Percentiles rank a stretch among this genome's conserved stretches.
phyloP scores from a whole-genome alignment of 179 eudicot genomes.

The Heliamphora pulchella region DNA sequence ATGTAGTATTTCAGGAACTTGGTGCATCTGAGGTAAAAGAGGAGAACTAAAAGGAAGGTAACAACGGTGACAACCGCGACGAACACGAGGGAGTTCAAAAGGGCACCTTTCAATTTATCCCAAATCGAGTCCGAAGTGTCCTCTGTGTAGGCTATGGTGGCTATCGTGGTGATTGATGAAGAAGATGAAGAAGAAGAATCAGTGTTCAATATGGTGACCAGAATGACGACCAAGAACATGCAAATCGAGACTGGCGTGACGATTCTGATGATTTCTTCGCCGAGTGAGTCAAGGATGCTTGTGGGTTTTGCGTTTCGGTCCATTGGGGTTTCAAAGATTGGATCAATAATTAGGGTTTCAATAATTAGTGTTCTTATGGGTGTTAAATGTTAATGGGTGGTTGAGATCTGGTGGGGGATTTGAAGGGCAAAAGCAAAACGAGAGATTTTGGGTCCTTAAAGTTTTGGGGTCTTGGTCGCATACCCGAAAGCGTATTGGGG shows the following conservation, averaged over 20 bases:
- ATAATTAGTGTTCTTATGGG: neutral
- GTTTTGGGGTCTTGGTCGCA: too few relatives aligned
- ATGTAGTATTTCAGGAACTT: conserved; percentile 77
- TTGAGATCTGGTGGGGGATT: neutral
- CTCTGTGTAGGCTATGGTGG: conserved; percentile 77
- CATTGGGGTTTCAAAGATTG: conserved; percentile 28
- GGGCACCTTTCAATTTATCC: conserved; percentile 88
- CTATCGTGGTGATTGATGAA: conserved; percentile 52
- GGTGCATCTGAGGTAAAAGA: conserved; percentile 74
- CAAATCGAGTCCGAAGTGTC: conserved; percentile 55
- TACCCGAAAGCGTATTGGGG: too few relatives aligned
- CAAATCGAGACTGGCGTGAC: conserved; percentile 81
- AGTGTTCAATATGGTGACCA: conserved; percentile 45
- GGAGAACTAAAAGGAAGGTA: conserved; percentile 69
- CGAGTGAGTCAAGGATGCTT: conserved; percentile 58
- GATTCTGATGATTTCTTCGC: conserved; percentile 83
- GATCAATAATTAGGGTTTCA: neutral
- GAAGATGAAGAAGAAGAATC: conserved; percentile 28
- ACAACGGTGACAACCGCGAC: conserved; percentile 60
- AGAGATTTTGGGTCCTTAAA: too few relatives aligned
- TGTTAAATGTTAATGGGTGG: neutral
- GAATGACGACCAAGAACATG: conserved; percentile 72
- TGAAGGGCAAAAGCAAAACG: neutral
- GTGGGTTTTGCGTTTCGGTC: conserved; percentile 43
- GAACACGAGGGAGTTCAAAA: conserved; percentile 73